These are phyloP conservation scores for Bruguiera sexangula DNA, from an alignment of 345 rosid species.

Conservation along the genomic window DNA sequence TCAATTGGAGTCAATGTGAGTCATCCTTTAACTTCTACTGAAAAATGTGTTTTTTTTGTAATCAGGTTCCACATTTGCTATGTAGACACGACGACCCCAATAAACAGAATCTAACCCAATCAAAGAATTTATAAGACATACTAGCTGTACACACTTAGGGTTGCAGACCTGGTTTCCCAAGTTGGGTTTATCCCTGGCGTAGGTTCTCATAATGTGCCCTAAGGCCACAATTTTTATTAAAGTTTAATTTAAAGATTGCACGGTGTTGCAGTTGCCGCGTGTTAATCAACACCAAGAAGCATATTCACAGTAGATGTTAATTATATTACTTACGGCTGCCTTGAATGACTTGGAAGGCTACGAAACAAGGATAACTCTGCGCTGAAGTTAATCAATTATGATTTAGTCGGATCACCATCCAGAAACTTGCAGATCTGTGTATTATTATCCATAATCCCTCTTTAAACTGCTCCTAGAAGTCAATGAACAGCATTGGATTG, in stretches of 20 bases:
- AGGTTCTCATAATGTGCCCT: too few species aligned
- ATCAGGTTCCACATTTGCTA: too few species aligned
- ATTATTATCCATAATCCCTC: background rate
- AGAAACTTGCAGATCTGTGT: background rate
- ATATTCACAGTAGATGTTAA: background rate
- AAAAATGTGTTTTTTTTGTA: too few species aligned
- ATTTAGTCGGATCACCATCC: background rate
- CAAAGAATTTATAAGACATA: too few species aligned
- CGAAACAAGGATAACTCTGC: background rate
- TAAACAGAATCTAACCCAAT: too few species aligned
- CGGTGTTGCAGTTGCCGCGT: background rate
- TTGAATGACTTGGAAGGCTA: constrained; percentile 4
- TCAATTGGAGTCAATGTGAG: too few species aligned
- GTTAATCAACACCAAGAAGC: background rate
- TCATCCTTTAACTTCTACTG: too few species aligned
- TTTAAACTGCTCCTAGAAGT: background rate
- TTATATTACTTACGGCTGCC: background rate
- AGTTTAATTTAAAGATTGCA: background rate
- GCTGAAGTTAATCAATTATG: too few species aligned
- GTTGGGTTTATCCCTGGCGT: too few species aligned
- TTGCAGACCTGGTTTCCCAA: too few species aligned
- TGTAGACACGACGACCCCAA: too few species aligned
- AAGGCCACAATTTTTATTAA: background rate
- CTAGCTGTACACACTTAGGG: too few species aligned
- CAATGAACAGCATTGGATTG: background rate